Conservation (phyloP, 164 flowering plant species). For the Nymphaea thermarum region DNA sequence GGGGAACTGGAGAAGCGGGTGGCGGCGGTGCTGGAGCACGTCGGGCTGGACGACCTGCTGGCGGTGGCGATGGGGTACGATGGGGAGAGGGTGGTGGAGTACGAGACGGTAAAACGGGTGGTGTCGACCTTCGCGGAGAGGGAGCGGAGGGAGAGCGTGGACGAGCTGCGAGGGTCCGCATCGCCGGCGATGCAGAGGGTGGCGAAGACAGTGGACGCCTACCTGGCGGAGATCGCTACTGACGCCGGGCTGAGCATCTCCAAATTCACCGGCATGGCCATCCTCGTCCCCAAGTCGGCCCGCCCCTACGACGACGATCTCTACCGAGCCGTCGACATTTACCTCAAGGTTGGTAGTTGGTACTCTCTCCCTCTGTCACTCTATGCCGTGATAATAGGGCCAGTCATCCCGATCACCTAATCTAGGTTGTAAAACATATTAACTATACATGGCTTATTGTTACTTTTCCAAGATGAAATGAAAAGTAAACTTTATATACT, state of each 20-base stretch:
- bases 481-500: too few species aligned
- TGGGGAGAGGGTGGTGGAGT: conserved; percentile 67
- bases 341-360: conserved; percentile 40
- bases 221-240: conserved; percentile 69
- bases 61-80: conserved; percentile 60
- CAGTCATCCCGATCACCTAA: too few species aligned
- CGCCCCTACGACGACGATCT: conserved; percentile 79
- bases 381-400: too few species aligned
- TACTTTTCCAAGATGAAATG: too few species aligned
- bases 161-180: conserved; percentile 47
- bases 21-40: conserved; percentile 56
- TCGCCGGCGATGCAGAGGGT: conserved; percentile 46
- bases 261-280: conserved; percentile 82
- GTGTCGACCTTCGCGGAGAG: conserved; percentile 52
- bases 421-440: too few species aligned
- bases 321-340: conserved; percentile 79
- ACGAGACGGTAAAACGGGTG: conserved; percentile 74
- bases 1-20: conserved; percentile 72
- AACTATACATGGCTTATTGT: too few species aligned
- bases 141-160: conserved; percentile 1
- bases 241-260: conserved; percentile 50
- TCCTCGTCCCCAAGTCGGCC: conserved; percentile 55
- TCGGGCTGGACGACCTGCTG: conserved; percentile 71
- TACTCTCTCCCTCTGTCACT: too few species aligned
- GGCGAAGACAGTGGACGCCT: conserved; percentile 59